Evolutionary conservation across 176 grass and related monocot species (phyloP).

Genomic region (Pontederia crassipes): DNA sequence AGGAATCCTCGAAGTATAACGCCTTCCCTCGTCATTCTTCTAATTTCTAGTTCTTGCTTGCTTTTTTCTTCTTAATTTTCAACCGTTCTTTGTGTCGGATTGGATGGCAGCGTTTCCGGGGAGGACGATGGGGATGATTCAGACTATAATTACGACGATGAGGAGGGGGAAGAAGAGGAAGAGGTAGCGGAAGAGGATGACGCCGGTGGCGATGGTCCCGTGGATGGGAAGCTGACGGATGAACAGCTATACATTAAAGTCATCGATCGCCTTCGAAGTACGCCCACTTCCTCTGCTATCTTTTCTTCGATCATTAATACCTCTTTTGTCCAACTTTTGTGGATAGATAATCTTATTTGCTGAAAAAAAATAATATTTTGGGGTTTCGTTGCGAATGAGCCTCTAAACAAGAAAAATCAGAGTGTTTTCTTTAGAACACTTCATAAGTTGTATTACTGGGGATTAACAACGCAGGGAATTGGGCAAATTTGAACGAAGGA

Average conservation of each 20-base stretch:
- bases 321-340: neutral
- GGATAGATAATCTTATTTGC: neutral
- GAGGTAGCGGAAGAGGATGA: constrained; percentile 7
- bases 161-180: constrained; percentile 3
- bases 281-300: neutral
- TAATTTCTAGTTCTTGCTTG: neutral
- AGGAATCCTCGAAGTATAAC: constrained; percentile 5
- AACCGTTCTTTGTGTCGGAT: no score
- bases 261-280: constrained; percentile 39
- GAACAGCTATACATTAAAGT: constrained; percentile 37
- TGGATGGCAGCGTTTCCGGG: no score
- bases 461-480: no score
- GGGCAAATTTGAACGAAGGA: no score
- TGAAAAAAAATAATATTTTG: neutral
- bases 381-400: no score
- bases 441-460: no score
- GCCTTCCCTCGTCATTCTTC: neutral
- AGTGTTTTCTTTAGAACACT: no score
- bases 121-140: neutral
- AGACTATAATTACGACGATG: neutral
- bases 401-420: no score
- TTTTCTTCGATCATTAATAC: neutral
- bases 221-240: constrained; percentile 17
- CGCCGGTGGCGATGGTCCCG: constrained; percentile 5
- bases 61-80: neutral